Percentiles rank a stretch among this genome's conserved stretches.
Conservation (phyloP, 805 yeast species). For the Pichia ethanolica region DNA sequence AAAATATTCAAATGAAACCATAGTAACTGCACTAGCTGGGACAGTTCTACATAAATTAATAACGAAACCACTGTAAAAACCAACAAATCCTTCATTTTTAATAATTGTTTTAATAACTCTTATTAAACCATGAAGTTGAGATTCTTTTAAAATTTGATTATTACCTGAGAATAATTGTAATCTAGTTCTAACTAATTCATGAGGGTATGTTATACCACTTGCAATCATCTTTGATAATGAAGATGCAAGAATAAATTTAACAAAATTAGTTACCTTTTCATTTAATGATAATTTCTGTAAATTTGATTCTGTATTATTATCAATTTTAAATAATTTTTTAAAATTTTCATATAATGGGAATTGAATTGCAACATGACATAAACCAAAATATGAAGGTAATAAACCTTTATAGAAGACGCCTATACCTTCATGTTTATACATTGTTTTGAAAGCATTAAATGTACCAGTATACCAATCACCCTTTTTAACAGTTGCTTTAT, state of each 20-base stretch:
- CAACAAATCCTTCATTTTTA: slow-evolving; percentile 64
- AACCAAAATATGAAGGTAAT: slow-evolving; percentile 83
- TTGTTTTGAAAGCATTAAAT: slow-evolving; percentile 71
- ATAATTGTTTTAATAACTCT: slow-evolving; percentile 36
- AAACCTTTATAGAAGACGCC: slow-evolving; percentile 82
- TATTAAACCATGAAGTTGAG: slow-evolving; percentile 17
- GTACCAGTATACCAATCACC: slow-evolving; percentile 60
- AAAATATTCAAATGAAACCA: slow-evolving; percentile 84
- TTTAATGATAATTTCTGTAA: slow-evolving; percentile 4
- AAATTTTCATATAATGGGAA: slow-evolving; percentile 88
- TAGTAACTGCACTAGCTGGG: slow-evolving; percentile 92
- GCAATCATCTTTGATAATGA: slow-evolving; percentile 83
- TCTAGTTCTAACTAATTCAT: slow-evolving; percentile 87
- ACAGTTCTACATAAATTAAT: slow-evolving; percentile 85
- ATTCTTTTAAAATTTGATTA: slow-evolving; percentile 17
- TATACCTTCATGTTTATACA: slow-evolving; percentile 74
- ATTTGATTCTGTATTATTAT: slow-evolving; percentile 8
- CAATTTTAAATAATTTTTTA: slow-evolving; percentile 41
- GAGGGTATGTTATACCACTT: slow-evolving; percentile 85
- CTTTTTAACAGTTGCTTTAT: not conserved
- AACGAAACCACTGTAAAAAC: slow-evolving; percentile 84
- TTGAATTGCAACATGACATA: slow-evolving; percentile 91
- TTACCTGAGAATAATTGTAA: slow-evolving; percentile 51
- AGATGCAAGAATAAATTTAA: slow-evolving; percentile 56
- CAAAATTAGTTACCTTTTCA: slow-evolving; percentile 18